Base-by-base conservation (phyloP, 2,329 filamentous ascomycete genomes). In the Colletotrichum destructivum region DNA sequence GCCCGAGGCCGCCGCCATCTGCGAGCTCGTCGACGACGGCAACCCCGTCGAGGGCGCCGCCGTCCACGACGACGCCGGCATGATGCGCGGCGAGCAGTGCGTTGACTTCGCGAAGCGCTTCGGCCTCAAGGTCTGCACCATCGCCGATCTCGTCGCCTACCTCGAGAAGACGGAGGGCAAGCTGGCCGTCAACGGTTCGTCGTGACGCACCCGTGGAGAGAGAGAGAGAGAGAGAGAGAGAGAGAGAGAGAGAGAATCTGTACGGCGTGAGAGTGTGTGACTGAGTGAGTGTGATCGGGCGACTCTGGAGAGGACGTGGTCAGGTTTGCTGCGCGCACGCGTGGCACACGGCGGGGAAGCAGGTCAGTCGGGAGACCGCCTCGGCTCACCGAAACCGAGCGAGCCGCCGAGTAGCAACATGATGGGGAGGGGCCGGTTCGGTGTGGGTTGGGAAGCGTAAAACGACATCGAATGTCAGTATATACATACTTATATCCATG, bases 111-210 rank as follows among this genome's bases (percentile, higher is more conserved):
- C 95, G 38, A 90, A 91, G 82, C 91, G 88, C 82, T 98, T 93
- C 91, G 95, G 95, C 5, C 86, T 99, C 76, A 96, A 93, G 86
- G 94, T 97, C 71, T 97, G 95, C 84, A 98, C 96, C 40, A 98
- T 99, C 83, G 95, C 96, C 80, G 95, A 96, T 82, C 82, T 99
- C 83, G 92, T 96, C 38, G 86, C 85, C 69, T 93, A 97, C 81
- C 84, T 98, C 70, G 92, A 96, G 82, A 91, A 90, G 85, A 91
- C 87, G 49, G 92, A 95, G 84, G 91, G 91, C 47, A 89, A 89
- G 81, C 79, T 88, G 15, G 80, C 79, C 61, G 73, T 81, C 31
- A 88, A 88, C 68, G 85, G 85, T n/a, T 80, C 78, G 51, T 64
- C 47, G 59, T 69, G 52, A 47, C 31, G 6, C 42, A 15, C 42